Evolutionary conservation across 192 early-diverging fungal species (phyloP), one percentile per base, ranked within the genome.

Genomic region (Pilobolus umbonatus): DNA sequence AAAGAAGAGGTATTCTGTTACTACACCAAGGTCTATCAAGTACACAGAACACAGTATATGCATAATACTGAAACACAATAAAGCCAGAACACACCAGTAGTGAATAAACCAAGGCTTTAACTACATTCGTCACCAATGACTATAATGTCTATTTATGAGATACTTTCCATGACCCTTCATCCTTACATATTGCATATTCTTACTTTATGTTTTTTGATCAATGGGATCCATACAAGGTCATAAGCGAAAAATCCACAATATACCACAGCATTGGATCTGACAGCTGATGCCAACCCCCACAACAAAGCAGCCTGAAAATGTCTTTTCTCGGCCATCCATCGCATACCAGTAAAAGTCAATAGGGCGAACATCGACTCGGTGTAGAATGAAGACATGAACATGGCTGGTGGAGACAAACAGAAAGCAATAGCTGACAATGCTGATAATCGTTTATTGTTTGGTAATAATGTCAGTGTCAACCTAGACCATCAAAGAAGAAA

Each of bases 381-480:
- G 55, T 95, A 93, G 62, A 91, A 78, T 4, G 90, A 74, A 12
- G 94, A 90, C 85, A 95, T 87, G 60, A 97, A 95, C 48, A 92
- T 80, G 11, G 81, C 80, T 8, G 90, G 81, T 5, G 92, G 92
- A 4, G 87, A 86, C 25, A 90, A 51, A 51, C 77, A 79, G 62
- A 84, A 97, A 12, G 90, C 75, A 25, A 93, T 51, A 0, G 88
- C 80, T 5, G 89, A 75, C 2, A 84, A 42, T 24, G 71, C 82
- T 8, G 91, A 84, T 31, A 89, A 70, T 19, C 68, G 68, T 51
- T 84, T 72, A 34, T 69, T 55, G 4, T 15, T 45, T 11, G 49
- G 59, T 56, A 44, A 65, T 5, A 65, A 14, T 17, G 47, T 30
- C 4, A 24, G 22, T 1, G 55, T 59, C 45, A 73, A 53, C 19